Conservation (phyloP, 2,329 filamentous ascomycete genomes). For the Amauroascus niger region DNA sequence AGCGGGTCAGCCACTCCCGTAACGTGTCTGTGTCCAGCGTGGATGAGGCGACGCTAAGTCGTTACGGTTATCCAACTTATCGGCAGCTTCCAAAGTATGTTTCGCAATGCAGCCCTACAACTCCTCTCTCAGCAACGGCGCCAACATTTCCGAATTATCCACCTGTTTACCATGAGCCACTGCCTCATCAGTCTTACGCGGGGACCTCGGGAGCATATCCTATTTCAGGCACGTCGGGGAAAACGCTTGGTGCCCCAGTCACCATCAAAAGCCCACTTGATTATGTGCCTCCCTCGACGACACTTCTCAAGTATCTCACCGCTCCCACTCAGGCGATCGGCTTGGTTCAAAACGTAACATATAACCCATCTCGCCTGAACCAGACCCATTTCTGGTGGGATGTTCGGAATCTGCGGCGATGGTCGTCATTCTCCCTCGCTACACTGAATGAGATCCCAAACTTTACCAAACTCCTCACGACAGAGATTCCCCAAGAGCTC, state of each 20-base stretch:
- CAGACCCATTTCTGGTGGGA: slow-evolving; percentile 94
- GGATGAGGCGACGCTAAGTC: slow-evolving; percentile 55
- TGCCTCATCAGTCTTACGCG: slow-evolving; percentile 37
- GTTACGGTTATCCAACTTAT: slow-evolving; percentile 77
- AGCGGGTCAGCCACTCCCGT: slow-evolving; percentile 39
- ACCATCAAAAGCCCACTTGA: not conserved
- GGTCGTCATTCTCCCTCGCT: slow-evolving; percentile 66
- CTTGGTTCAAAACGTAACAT: slow-evolving; percentile 68
- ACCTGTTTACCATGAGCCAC: slow-evolving; percentile 25
- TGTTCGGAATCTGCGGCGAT: slow-evolving; percentile 72
- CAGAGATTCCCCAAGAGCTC: slow-evolving; percentile 47
- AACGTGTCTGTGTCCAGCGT: slow-evolving; percentile 59
- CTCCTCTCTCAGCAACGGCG: slow-evolving; percentile 33
- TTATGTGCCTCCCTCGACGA: slow-evolving; percentile 43
- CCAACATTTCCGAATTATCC: slow-evolving; percentile 31
- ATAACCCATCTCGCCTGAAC: slow-evolving; percentile 54
- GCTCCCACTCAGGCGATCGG: slow-evolving; percentile 70
- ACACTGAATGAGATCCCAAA: slow-evolving; percentile 64
- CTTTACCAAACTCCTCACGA: slow-evolving; percentile 61
- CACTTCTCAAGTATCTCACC: slow-evolving; percentile 68
- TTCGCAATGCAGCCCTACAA: slow-evolving; percentile 33
- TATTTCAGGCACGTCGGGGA: slow-evolving; percentile 1
- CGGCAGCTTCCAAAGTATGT: slow-evolving; percentile 58
- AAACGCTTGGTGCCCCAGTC: not conserved
- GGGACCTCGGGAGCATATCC: not conserved